These are phyloP conservation scores for Acer negundo DNA, from an alignment of 345 rosid species.

Conservation along the genomic window DNA sequence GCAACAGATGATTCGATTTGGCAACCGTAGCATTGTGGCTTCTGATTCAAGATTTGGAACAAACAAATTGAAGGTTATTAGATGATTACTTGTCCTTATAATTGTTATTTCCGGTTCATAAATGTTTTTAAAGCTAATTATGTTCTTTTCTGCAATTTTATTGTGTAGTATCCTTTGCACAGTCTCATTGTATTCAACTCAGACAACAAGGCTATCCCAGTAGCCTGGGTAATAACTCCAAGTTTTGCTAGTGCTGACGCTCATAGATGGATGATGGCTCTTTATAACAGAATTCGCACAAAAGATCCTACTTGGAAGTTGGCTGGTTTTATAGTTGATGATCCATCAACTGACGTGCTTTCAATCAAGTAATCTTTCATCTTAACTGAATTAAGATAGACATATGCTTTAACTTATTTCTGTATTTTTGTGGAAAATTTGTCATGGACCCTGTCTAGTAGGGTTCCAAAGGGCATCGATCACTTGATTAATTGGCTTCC, in stretches of 20 bases:
- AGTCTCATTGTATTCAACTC: conserved; percentile 87
- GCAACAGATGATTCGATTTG: conserved; percentile 96
- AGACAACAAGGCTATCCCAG: conserved; percentile 93
- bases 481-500: conserved; percentile 1
- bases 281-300: conserved; percentile 77
- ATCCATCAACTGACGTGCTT: conserved; percentile 71
- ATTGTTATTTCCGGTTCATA: conserved; percentile 4
- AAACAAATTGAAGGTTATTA: conserved; percentile 74
- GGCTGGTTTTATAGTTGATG: conserved; percentile 95
- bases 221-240: conserved; percentile 91
- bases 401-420: background rate
- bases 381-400: conserved; percentile 7
- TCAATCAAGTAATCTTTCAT: conserved; percentile 58
- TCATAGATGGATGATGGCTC: conserved; percentile 89
- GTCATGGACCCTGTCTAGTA: background rate
- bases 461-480: background rate
- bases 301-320: conserved; percentile 90
- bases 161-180: conserved; percentile 78
- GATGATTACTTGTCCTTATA: background rate
- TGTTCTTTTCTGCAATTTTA: conserved; percentile 26
- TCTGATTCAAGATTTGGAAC: conserved; percentile 94
- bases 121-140: conserved; percentile 32
- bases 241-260: conserved; percentile 60
- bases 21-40: conserved; percentile 79
- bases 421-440: background rate